A percentile compares a stretch with the other conserved stretches of the same genome.
These are phyloP conservation scores for Skeletonema potamos DNA, from an alignment of 108 stramenopile genomes.

Conservation along the genomic window DNA sequence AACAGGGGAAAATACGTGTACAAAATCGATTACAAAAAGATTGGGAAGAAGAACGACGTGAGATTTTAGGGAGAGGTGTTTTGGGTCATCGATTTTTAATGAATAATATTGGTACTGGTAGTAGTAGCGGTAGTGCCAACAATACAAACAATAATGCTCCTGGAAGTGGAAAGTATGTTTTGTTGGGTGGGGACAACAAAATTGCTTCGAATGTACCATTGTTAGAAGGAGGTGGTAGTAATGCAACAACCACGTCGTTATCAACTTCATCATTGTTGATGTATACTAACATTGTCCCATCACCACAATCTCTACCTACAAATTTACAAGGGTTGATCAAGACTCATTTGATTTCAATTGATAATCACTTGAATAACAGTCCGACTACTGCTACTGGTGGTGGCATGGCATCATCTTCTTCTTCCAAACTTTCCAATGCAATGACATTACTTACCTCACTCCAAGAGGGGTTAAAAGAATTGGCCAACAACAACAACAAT, in stretches of 20 bases:
- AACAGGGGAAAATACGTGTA: slow-evolving; percentile 1
- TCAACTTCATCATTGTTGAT: neutral
- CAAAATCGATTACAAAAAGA: neutral
- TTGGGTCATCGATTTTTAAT: slow-evolving; percentile 11
- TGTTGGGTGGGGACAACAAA: neutral
- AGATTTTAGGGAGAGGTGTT: slow-evolving; percentile 15
- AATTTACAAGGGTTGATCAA: neutral
- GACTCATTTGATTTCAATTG: slow-evolving; percentile 22
- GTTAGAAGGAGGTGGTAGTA: neutral
- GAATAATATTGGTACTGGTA: neutral
- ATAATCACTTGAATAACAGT: neutral
- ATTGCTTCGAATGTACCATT: slow-evolving; percentile 14
- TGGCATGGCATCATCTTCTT: no score
- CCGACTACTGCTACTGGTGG: slow-evolving; percentile 1
- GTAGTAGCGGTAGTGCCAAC: neutral
- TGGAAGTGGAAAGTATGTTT: neutral
- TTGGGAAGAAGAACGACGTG: slow-evolving; percentile 13
- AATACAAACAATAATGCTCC: no score
- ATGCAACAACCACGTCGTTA: neutral
- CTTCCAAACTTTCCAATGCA: slow-evolving; percentile 22
- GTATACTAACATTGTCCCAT: slow-evolving; percentile 11
- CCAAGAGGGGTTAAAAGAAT: slow-evolving; percentile 13
- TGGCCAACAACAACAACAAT: neutral
- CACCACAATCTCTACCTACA: slow-evolving; percentile 23
- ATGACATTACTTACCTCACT: slow-evolving; percentile 18